These are phyloP conservation scores for Hippophae gyantsensis DNA, from an alignment of 306 rosid genomes.

Conservation along the genomic window DNA sequence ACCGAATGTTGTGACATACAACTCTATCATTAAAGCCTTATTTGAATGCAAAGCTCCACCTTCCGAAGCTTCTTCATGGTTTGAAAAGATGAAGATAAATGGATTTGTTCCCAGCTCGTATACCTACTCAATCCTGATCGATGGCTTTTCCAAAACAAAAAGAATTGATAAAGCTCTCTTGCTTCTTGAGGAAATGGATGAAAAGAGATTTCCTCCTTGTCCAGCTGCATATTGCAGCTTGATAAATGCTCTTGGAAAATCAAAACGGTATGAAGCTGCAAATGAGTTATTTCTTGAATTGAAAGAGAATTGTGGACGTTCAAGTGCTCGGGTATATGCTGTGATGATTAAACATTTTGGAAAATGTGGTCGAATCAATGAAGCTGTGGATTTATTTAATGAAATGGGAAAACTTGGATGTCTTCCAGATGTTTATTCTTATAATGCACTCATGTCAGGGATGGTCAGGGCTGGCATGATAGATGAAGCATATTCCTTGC, in stretches of 20 bases:
- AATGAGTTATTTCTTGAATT: constrained; percentile 81
- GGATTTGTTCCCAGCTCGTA: constrained; percentile 67
- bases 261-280: constrained; percentile 83
- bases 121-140: constrained; percentile 85
- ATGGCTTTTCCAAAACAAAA: constrained; percentile 84
- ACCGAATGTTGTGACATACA: constrained; percentile 78
- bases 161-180: constrained; percentile 75
- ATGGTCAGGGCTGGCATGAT: constrained; percentile 72
- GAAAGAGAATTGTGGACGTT: constrained; percentile 74
- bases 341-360: constrained; percentile 96
- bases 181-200: constrained; percentile 99
- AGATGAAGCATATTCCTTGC: constrained; percentile 62
- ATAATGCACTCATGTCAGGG: constrained; percentile 94
- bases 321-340: constrained; percentile 91
- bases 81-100: constrained; percentile 73
- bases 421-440: constrained; percentile 68
- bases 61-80: constrained; percentile 59
- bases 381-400: constrained; percentile 59
- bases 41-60: constrained; percentile 62
- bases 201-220: constrained; percentile 87
- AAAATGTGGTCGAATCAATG: constrained; percentile 65
- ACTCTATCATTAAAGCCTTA: constrained; percentile 61
- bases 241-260: constrained; percentile 84
- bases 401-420: constrained; percentile 86
- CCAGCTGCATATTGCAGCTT: constrained; percentile 96